These are phyloP conservation scores for Leptographium lundbergii DNA, from an alignment of 2,329 filamentous ascomycete genomes.

Conservation along the genomic window DNA sequence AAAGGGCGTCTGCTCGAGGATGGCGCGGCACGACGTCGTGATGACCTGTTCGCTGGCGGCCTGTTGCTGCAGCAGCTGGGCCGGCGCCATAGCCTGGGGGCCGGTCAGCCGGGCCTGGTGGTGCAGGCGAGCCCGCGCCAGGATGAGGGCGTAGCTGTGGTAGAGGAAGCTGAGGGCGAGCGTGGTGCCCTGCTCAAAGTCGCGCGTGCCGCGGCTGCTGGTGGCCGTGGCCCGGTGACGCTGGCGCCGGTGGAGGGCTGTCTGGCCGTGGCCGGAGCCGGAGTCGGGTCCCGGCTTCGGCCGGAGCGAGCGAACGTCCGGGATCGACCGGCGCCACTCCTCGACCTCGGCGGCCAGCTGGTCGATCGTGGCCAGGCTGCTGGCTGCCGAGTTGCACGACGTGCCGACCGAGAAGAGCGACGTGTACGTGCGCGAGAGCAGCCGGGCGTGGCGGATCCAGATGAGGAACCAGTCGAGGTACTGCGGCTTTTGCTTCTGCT, in stretches of 20 bases:
- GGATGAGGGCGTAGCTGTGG: slow-evolving; percentile 16
- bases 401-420: slow-evolving; percentile 19
- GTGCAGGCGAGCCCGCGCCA: slow-evolving; percentile 16
- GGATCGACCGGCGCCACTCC: slow-evolving; percentile 17
- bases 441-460: slow-evolving; percentile 14
- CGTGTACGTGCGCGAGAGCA: slow-evolving; percentile 17
- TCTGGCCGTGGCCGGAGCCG: slow-evolving; percentile 6
- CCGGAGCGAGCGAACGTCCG: slow-evolving; percentile 3
- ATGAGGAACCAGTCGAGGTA: slow-evolving; percentile 16
- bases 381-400: slow-evolving; percentile 13
- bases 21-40: slow-evolving; percentile 8
- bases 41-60: background rate
- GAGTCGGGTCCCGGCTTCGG: background rate
- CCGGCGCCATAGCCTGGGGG: background rate
- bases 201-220: slow-evolving; percentile 2
- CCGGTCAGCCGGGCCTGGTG: background rate
- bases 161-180: slow-evolving; percentile 17
- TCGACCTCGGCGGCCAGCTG: slow-evolving; percentile 17
- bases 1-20: slow-evolving; percentile 17
- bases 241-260: background rate
- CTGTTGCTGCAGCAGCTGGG: background rate
- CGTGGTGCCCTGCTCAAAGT: slow-evolving; percentile 2
- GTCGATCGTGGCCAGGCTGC: slow-evolving; percentile 16
- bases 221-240: slow-evolving; percentile 1
- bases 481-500: background rate